Evolutionary conservation across 441 rosid species (phyloP).

Genomic region (Arabidopsis hybrid): DNA sequence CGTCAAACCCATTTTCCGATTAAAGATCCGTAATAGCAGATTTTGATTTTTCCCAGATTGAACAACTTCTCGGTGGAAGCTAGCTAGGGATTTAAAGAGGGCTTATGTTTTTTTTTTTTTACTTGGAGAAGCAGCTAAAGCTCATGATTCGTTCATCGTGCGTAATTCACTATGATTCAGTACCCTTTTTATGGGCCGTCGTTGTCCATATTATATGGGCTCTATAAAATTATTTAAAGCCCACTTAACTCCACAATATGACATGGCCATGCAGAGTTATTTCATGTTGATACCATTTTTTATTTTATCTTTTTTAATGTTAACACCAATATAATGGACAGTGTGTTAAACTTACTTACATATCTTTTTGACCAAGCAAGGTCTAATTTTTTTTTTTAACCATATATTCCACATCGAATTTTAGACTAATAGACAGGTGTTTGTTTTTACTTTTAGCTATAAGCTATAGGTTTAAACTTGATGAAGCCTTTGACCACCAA

Average conservation of each 20-base stretch:
- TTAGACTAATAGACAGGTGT: no score
- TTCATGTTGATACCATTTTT: not conserved
- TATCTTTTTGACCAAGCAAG: no score
- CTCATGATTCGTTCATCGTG: slow-evolving; percentile 25
- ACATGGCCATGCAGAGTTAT: not conserved
- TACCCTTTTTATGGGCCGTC: slow-evolving; percentile 27
- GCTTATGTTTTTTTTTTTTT: slow-evolving; percentile 8
- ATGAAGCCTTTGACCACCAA: not conserved
- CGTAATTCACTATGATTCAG: slow-evolving; percentile 1
- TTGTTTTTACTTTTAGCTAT: no score
- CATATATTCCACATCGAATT: no score
- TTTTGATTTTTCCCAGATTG: not conserved
- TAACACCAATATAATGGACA: not conserved
- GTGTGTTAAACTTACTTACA: no score
- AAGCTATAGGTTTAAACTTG: not conserved
- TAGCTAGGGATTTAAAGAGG: slow-evolving; percentile 43
- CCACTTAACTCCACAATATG: not conserved
- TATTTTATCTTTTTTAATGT: no score
- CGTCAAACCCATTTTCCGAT: slow-evolving; percentile 68
- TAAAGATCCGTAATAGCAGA: not conserved
- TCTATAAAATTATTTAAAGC: slow-evolving; percentile 1
- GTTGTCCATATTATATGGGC: slow-evolving; percentile 1
- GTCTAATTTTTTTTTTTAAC: no score
- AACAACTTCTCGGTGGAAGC: not conserved
- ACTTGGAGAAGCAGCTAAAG: slow-evolving; percentile 40